Conservation (phyloP, 768 basidiomycete species). For the Jaapia argillacea region DNA sequence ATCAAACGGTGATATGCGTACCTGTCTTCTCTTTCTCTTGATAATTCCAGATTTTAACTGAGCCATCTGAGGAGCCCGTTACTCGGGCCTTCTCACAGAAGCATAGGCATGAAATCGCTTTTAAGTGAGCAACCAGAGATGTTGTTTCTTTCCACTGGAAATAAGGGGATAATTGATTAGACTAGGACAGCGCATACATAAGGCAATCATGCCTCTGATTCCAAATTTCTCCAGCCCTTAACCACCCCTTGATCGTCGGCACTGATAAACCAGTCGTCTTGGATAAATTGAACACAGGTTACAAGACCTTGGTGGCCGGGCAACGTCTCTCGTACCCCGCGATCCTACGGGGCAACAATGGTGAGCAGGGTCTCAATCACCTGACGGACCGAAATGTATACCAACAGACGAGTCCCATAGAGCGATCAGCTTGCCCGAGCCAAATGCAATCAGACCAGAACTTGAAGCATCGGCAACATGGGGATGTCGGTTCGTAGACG, state of each 20-base stretch:
- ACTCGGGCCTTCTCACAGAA: conserved; percentile 39
- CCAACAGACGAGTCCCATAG: conserved; percentile 47
- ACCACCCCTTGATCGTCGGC: conserved; percentile 72
- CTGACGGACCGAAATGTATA: not conserved
- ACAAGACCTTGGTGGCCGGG: conserved; percentile 66
- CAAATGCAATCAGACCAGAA: conserved; percentile 40
- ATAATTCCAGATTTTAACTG: conserved; percentile 62
- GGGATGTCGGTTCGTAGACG: conserved; percentile 36
- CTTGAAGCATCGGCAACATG: conserved; percentile 26
- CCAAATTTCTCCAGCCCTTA: conserved; percentile 42
- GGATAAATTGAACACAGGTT: conserved; percentile 66
- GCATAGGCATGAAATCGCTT: conserved; percentile 62
- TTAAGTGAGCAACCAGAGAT: conserved; percentile 51
- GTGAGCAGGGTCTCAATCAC: conserved; percentile 2
- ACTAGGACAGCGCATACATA: conserved; percentile 3
- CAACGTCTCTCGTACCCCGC: conserved; percentile 59
- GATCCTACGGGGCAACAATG: conserved; percentile 40
- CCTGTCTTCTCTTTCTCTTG: conserved; percentile 21
- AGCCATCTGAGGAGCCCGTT: conserved; percentile 79
- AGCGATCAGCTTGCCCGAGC: conserved; percentile 42
- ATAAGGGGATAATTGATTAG: not conserved
- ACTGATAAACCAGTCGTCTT: conserved; percentile 42
- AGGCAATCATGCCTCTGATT: not conserved
- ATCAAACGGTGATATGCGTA: conserved; percentile 7
- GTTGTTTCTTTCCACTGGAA: conserved; percentile 45